Conservation (phyloP, 1,284 basidiomycete genomes). For the Cutaneotrichosporon cyanovorans region DNA sequence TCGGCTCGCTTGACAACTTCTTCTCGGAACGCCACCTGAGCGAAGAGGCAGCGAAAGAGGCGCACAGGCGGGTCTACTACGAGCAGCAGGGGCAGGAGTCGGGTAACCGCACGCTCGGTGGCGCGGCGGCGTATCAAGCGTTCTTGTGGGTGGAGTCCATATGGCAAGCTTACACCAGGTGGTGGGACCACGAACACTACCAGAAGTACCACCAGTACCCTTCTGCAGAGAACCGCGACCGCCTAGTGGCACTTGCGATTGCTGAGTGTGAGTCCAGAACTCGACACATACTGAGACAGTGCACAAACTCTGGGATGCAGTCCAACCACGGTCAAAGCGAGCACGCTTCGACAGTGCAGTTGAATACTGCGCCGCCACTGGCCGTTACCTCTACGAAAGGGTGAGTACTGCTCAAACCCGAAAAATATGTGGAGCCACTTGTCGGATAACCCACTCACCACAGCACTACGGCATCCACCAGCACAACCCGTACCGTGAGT, state of each 20-base stretch:
- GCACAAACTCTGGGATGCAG: slow-evolving; percentile 34
- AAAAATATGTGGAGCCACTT: background rate
- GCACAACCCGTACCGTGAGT: background rate
- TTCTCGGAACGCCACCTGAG: slow-evolving; percentile 17
- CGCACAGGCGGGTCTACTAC: slow-evolving; percentile 36
- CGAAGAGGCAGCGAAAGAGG: slow-evolving; percentile 32
- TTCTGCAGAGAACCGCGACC: slow-evolving; percentile 29
- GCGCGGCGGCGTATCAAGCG: slow-evolving; percentile 42
- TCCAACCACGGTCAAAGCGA: slow-evolving; percentile 25
- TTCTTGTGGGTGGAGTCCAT: slow-evolving; percentile 26
- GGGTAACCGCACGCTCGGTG: slow-evolving; percentile 35
- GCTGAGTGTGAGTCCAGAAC: slow-evolving; percentile 33
- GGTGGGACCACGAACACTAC: slow-evolving; percentile 40
- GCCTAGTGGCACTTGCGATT: slow-evolving; percentile 36
- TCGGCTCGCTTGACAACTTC: background rate
- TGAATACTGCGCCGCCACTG: slow-evolving; percentile 41
- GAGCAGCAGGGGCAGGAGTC: slow-evolving; percentile 28
- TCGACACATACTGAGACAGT: slow-evolving; percentile 19
- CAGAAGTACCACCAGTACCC: slow-evolving; percentile 29
- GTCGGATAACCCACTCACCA: too few species aligned
- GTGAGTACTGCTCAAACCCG: slow-evolving; percentile 13
- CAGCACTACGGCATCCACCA: background rate
- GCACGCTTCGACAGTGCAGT: slow-evolving; percentile 30
- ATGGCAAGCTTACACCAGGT: slow-evolving; percentile 10
- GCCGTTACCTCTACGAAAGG: slow-evolving; percentile 38